Evolutionary conservation across 1,139 yeast genomes (phyloP).

Genomic region (Pneumocystis sp.): DNA sequence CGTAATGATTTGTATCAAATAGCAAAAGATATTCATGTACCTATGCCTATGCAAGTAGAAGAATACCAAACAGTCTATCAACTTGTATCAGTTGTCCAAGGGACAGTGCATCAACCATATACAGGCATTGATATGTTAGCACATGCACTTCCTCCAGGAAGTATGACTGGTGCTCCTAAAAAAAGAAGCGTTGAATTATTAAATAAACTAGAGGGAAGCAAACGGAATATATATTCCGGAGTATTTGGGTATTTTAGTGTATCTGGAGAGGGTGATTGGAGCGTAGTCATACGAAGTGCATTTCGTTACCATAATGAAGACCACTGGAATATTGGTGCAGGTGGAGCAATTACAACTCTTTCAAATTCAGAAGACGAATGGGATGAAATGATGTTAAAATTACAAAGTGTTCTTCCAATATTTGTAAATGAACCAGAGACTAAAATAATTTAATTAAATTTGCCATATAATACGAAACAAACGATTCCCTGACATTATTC

Average conservation of each 20-base stretch:
- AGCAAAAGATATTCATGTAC: slow-evolving; percentile 44
- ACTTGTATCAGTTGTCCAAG: slow-evolving; percentile 76
- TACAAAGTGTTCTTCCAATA: slow-evolving; percentile 62
- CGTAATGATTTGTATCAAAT: slow-evolving; percentile 77
- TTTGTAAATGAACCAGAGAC: slow-evolving; percentile 22
- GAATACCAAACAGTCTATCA: slow-evolving; percentile 86
- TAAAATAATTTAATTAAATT: not conserved
- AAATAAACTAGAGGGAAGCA: slow-evolving; percentile 37
- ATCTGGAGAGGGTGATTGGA: slow-evolving; percentile 79
- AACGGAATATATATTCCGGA: slow-evolving; percentile 86
- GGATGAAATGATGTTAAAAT: slow-evolving; percentile 78
- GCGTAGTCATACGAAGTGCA: slow-evolving; percentile 78
- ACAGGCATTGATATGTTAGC: slow-evolving; percentile 67
- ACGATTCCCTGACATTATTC: not conserved
- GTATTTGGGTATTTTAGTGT: slow-evolving; percentile 92
- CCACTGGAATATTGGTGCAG: slow-evolving; percentile 85
- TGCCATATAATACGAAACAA: not conserved
- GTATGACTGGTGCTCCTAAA: slow-evolving; percentile 99
- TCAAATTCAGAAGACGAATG: slow-evolving; percentile 73
- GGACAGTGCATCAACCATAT: slow-evolving; percentile 34
- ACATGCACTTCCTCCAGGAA: slow-evolving; percentile 86
- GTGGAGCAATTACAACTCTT: slow-evolving; percentile 91
- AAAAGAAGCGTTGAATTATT: slow-evolving; percentile 77
- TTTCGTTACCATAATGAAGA: slow-evolving; percentile 27
- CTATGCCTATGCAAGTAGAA: slow-evolving; percentile 78